phyloP scores from a whole-genome alignment of 495 filamentous ascomycete genomes.

The Xanthoparmelia taractica region DNA sequence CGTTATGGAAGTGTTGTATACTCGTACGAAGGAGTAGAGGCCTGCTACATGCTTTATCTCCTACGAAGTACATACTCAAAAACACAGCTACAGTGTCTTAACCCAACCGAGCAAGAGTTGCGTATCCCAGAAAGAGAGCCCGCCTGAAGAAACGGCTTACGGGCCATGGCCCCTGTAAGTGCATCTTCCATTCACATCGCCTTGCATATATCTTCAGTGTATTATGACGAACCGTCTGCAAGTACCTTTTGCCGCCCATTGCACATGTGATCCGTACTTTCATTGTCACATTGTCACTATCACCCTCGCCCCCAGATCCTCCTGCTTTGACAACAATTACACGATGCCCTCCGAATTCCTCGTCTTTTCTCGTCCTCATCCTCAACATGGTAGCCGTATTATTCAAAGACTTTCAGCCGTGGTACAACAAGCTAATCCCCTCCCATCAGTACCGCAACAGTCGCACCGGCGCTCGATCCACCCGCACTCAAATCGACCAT shows the following conservation, averaged over 20 bases:
- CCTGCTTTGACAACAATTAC: neutral
- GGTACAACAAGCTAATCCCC: slow-evolving; percentile 16
- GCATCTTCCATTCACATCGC: slow-evolving; percentile 7
- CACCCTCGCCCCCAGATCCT: neutral
- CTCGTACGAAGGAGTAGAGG: too few relatives aligned
- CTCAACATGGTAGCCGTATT: slow-evolving; percentile 8
- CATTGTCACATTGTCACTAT: slow-evolving; percentile 2
- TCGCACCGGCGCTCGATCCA: slow-evolving; percentile 61
- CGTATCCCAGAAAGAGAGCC: neutral
- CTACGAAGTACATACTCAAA: too few relatives aligned
- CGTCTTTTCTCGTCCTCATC: neutral
- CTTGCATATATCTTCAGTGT: slow-evolving; percentile 14
- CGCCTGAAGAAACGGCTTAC: slow-evolving; percentile 1
- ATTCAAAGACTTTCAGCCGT: slow-evolving; percentile 5
- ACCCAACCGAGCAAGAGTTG: neutral
- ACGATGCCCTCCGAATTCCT: neutral
- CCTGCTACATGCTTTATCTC: too few relatives aligned
- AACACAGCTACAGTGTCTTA: too few relatives aligned
- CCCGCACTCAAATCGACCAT: slow-evolving; percentile 70
- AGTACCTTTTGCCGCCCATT: slow-evolving; percentile 9
- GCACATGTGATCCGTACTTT: slow-evolving; percentile 12
- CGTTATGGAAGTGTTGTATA: too few relatives aligned
- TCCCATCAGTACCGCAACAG: slow-evolving; percentile 43
- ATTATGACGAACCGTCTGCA: slow-evolving; percentile 12
- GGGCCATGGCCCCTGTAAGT: slow-evolving; percentile 19